Base-by-base conservation (phyloP, 176 grass and related monocot genomes). In the Guadua angustifolia region DNA sequence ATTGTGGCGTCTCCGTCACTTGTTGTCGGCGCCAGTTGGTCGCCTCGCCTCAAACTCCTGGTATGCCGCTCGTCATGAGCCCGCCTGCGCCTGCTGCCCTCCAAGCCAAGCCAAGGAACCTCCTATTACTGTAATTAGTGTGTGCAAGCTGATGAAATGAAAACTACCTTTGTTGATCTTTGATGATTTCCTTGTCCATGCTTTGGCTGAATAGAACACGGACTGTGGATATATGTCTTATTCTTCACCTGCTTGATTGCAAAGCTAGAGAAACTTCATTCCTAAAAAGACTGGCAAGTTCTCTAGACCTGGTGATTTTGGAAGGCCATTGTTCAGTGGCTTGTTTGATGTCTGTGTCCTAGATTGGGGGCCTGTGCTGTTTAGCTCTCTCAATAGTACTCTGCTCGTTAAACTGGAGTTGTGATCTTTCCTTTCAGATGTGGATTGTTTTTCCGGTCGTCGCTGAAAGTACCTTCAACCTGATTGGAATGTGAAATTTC, bases 171-270 rank as follows among this genome's bases (percentile, higher is more conserved):
- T 58, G 80, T 85, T 90, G 93, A 83, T 87, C 78, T 66, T 93
- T 87, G 83, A 94, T 69, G 21, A 84, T 91, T 66, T 94, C 79
- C 18, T 85, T 87, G 52, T 78, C 91, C 87, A 98, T 94, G 84
- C 89, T 92, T 84, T 89, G 87, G 89, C 96, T 98, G 43, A 95
- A 92, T 47, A 98, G 73, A 90, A 94, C 87, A 86, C 65, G 49
- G 59, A 93, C 82, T 49, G 76, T 82, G 44, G 80, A 66, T 76
- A 88, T 94, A 83, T 77, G n/a, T n/a, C n/a, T n/a, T n/a, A n/a
- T n/a, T n/a, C n/a, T n/a, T n/a, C n/a, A n/a, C n/a, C n/a, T n/a
- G n/a, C n/a, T n/a, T n/a, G n/a, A n/a, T n/a, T n/a, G n/a, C n/a
- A n/a, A n/a, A n/a, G n/a, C n/a, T n/a, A n/a, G n/a, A n/a, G n/a